Evolutionary conservation across 345 rosid species (phyloP).

Genomic region (Pugionium cornutum): DNA sequence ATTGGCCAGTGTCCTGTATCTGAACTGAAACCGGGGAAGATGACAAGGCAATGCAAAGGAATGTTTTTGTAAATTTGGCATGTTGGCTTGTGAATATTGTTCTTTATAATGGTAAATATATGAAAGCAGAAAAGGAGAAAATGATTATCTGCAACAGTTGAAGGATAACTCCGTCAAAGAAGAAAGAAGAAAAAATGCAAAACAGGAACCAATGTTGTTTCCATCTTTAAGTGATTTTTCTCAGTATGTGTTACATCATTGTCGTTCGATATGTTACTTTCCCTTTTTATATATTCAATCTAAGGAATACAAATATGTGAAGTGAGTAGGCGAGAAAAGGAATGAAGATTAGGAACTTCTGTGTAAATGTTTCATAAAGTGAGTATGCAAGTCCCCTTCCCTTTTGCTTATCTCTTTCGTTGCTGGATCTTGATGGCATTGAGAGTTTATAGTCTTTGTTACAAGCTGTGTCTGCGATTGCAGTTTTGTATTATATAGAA

Average conservation of each 20-base stretch:
- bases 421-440: constrained; percentile 14
- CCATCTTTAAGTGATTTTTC: background rate
- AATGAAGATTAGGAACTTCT: background rate
- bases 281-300: background rate
- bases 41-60: constrained; percentile 26
- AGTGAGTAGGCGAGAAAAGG: background rate
- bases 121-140: constrained; percentile 33
- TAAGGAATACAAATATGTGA: background rate
- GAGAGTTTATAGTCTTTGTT: constrained; percentile 3
- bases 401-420: constrained; percentile 36
- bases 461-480: background rate
- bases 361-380: background rate
- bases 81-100: constrained; percentile 38
- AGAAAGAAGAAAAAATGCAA: background rate
- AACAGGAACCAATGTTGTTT: background rate
- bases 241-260: constrained; percentile 5
- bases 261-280: background rate
- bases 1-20: constrained; percentile 20
- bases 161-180: constrained; percentile 26
- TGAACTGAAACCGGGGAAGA: constrained; percentile 34
- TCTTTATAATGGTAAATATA: constrained; percentile 34
- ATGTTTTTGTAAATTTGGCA: constrained; percentile 30
- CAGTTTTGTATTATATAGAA: background rate
- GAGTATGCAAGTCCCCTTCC: constrained; percentile 67
- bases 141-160: constrained; percentile 30